Conservation (phyloP, 2,329 filamentous ascomycete species). For the Ophioceras dolichostomum region DNA sequence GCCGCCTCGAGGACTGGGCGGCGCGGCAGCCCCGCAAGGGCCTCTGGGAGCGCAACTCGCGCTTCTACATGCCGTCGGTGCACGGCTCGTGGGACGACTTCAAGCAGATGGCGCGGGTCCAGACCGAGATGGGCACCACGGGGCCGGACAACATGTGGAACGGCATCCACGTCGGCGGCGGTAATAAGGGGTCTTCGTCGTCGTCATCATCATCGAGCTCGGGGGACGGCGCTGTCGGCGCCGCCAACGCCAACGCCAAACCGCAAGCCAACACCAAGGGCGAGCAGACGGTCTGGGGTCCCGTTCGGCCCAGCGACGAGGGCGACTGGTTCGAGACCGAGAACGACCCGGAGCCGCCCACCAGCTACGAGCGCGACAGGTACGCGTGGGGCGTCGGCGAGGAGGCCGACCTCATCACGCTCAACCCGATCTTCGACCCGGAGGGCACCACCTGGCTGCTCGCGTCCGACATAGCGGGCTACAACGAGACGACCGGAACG, state of each 20-base stretch:
- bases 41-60: conserved; percentile 67
- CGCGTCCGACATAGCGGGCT: conserved; percentile 72
- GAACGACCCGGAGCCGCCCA: conserved; percentile 62
- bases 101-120: conserved; percentile 61
- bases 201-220: no score
- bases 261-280: conserved; percentile 22
- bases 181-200: conserved; percentile 22
- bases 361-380: conserved; percentile 62
- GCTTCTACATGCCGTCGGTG: conserved; percentile 66
- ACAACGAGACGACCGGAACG: conserved; percentile 49
- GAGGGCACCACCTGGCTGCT: conserved; percentile 77
- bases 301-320: conserved; percentile 54
- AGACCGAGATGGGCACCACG: conserved; percentile 57
- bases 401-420: conserved; percentile 81
- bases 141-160: conserved; percentile 58
- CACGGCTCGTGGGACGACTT: conserved; percentile 76
- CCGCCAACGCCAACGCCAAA: conserved; percentile 18
- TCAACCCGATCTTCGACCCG: conserved; percentile 87
- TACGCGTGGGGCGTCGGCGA: conserved; percentile 83
- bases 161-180: conserved; percentile 30
- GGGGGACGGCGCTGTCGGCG: conserved; percentile 13
- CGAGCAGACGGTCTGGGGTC: conserved; percentile 72
- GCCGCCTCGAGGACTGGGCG: conserved; percentile 58
- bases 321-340: conserved; percentile 62
- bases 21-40: conserved; percentile 64